Evolutionary conservation across 1,139 yeast genomes (phyloP), one percentile per base, ranked within the genome.

Genomic region (Hyphopichia fennica): DNA sequence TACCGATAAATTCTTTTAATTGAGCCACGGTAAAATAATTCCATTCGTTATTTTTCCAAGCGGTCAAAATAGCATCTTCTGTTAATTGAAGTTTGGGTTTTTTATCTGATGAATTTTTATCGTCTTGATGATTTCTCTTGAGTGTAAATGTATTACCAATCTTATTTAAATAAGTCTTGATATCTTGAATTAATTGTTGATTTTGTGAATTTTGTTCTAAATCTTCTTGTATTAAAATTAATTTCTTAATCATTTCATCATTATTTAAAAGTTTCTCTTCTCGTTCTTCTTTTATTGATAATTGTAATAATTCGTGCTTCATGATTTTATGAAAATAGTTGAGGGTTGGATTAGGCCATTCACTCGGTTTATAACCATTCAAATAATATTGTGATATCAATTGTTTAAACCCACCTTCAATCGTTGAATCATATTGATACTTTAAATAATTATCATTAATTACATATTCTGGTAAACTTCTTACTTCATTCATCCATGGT

Each of bases 241-340:
- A 40, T 18, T 50, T 45, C 41, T 61, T 50, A 15, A 46, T 41
- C 6, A 58, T 53, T 3, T 40, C 37, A 44, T 60, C 63, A 41
- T 59, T 54, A 33, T 45, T 51, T 34, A 27, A 34, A 25, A 51
- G 38, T 19, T 39, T 48, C 41, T 46, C 51, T 15, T 62, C 72
- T 3, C n/a, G n/a, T 2, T 57, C 65, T 3, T 60, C 63, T 2
- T 67, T 63, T 14, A 73, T 62, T 45, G 79, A 86, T 14, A 77
- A 75, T 49, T 86, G 91, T 38, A 90, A 63, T 15, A 88, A 72
- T 46, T 81, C 79, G 43, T 87, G 85, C 53, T 84, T 83, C 20
- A 89, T 61, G 0, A 82, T 67, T 45, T 78, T 75, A 59, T 81
- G 84, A 53, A 83, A 86, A 69, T 81, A 83, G 45, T 81, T 82